phyloP scores from a whole-genome alignment of 2,329 filamentous ascomycete genomes.

The Laburnicola sp. region DNA sequence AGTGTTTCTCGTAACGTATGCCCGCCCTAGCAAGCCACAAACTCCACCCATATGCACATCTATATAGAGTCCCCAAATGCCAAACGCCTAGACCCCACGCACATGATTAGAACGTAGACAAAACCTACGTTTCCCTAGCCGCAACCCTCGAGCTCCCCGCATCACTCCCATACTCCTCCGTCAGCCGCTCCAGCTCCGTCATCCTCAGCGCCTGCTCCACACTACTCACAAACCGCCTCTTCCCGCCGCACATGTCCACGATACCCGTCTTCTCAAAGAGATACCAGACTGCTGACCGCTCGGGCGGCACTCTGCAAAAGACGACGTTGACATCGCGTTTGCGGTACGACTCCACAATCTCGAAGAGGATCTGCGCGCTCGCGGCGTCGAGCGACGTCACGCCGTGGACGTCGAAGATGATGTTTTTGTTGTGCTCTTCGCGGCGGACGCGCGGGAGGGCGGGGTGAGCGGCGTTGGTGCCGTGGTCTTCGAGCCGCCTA shows the following conservation, averaged over 20 bases:
- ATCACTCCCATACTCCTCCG: conserved; percentile 40
- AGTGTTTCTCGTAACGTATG: no score
- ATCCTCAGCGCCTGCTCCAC: conserved; percentile 82
- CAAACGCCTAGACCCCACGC: not conserved
- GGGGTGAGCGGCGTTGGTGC: conserved; percentile 81
- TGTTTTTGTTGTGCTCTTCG: conserved; percentile 81
- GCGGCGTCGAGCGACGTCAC: conserved; percentile 93
- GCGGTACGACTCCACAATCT: conserved; percentile 84
- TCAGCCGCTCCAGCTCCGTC: conserved; percentile 70
- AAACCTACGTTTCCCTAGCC: not conserved
- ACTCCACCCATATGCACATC: no score
- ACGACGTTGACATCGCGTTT: conserved; percentile 75
- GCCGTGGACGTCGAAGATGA: conserved; percentile 98
- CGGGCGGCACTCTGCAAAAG: conserved; percentile 63
- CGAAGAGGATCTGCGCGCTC: conserved; percentile 84
- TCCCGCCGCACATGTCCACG: conserved; percentile 77
- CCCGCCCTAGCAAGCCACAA: no score
- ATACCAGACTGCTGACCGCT: conserved; percentile 64
- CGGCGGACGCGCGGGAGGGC: conserved; percentile 78
- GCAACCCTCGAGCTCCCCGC: conserved; percentile 26
- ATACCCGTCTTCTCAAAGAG: conserved; percentile 82
- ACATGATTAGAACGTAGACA: not conserved
- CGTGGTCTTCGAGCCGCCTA: conserved; percentile 82
- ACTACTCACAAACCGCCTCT: conserved; percentile 74
- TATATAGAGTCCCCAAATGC: no score